A percentile compares a stretch with the other conserved stretches of the same genome.
These are phyloP conservation scores for Populus hybrid DNA, from an alignment of 441 rosid species.

Conservation along the genomic window DNA sequence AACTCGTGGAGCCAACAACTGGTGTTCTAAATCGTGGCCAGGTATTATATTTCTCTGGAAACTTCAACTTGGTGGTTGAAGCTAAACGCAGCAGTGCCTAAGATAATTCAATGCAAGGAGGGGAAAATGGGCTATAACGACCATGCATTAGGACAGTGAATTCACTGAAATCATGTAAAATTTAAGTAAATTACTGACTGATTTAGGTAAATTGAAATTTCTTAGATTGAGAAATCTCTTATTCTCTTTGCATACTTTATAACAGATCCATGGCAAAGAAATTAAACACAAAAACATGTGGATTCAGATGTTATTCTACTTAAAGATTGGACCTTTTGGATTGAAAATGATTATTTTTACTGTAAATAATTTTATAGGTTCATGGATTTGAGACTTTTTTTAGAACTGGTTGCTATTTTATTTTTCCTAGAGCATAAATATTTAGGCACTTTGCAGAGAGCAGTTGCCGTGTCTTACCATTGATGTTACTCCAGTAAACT, in stretches of 20 bases:
- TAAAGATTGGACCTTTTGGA: neutral
- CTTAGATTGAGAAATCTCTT: neutral
- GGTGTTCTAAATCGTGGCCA: conserved; percentile 70
- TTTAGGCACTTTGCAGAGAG: neutral
- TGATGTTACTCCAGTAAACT: neutral
- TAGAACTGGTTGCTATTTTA: neutral
- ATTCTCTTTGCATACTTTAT: neutral
- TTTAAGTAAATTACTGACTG: neutral
- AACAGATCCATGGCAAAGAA: no score
- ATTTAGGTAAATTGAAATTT: neutral
- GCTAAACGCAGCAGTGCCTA: neutral
- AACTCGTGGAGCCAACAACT: conserved; percentile 77
- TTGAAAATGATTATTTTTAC: neutral
- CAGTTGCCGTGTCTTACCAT: neutral
- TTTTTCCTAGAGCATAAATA: neutral
- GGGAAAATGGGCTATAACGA: neutral
- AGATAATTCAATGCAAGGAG: neutral
- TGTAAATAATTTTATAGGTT: neutral
- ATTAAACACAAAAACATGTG: neutral
- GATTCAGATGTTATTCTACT: neutral
- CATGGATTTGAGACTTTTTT: neutral
- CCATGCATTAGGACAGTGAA: neutral
- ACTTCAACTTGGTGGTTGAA: neutral
- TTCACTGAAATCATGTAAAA: neutral
- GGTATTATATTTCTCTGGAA: conserved; percentile 39